Evolutionary conservation across 768 basidiomycete genomes (phyloP).

Genomic region (Dacryopinax primogenitus): DNA sequence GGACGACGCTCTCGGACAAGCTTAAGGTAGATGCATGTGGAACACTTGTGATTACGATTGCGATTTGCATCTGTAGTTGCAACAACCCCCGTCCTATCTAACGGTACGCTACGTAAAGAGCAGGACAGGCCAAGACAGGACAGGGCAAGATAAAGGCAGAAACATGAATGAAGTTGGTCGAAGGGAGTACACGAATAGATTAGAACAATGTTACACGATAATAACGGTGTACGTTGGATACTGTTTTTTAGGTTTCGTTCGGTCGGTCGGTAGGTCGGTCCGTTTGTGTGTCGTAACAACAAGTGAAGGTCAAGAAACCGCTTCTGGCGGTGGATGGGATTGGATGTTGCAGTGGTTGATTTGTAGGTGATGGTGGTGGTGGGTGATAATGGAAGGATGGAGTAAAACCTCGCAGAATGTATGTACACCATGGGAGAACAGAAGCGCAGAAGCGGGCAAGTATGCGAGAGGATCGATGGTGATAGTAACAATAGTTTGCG

Average conservation of each 20-base stretch:
- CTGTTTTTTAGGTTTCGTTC: constrained; percentile 7
- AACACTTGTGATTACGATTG: too few relatives aligned
- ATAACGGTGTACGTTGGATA: not conserved
- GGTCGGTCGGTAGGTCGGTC: too few relatives aligned
- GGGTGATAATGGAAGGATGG: not conserved
- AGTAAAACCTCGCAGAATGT: not conserved
- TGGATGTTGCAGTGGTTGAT: constrained; percentile 1
- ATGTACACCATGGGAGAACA: not conserved
- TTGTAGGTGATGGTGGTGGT: not conserved
- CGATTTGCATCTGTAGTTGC: not conserved
- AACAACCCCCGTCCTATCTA: too few relatives aligned
- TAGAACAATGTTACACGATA: constrained; percentile 8
- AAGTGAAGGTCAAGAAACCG: not conserved
- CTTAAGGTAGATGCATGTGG: too few relatives aligned
- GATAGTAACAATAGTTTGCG: not conserved
- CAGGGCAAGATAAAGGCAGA: not conserved
- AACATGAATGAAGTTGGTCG: too few relatives aligned
- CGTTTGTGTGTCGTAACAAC: constrained; percentile 1
- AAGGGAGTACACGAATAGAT: constrained; percentile 9
- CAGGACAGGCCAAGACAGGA: not conserved
- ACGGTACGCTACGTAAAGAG: not conserved
- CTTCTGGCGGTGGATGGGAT: not conserved
- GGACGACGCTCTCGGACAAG: too few relatives aligned
- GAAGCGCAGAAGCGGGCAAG: not conserved
- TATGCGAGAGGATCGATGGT: not conserved